These are phyloP conservation scores for Calonectria naviculata DNA, from an alignment of 2,329 filamentous ascomycete genomes.

Conservation along the genomic window DNA sequence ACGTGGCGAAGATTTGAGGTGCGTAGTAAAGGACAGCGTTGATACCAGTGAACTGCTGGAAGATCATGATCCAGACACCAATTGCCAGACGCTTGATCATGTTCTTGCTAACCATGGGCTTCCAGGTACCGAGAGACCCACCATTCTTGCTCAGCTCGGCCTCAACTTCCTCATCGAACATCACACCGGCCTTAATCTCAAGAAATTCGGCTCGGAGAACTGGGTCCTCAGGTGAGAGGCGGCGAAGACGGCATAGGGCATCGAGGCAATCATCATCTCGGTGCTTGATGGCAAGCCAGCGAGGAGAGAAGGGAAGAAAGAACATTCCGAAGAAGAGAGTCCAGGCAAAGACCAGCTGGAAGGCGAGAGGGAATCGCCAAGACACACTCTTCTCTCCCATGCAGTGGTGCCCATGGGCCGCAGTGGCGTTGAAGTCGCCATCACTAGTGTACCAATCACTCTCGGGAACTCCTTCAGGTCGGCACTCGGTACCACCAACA, in stretches of 20 bases:
- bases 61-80: constrained; percentile 1
- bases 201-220: background rate
- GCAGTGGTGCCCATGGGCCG: background rate
- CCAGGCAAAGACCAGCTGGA: background rate
- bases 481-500: background rate
- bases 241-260: background rate
- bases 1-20: background rate
- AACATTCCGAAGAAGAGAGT: background rate
- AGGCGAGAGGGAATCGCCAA: constrained; percentile 2
- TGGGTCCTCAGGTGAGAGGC: background rate
- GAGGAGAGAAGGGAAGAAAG: constrained; percentile 2
- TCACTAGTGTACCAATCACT: background rate
- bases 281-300: background rate
- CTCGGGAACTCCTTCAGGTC: background rate
- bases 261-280: background rate
- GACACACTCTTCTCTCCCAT: background rate
- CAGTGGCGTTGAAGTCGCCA: constrained; percentile 2
- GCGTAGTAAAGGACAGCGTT: constrained; percentile 3
- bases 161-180: constrained; percentile 1
- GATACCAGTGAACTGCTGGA: constrained; percentile 4
- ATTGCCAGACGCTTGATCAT: background rate
- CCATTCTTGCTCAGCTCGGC: background rate
- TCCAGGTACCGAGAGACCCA: background rate
- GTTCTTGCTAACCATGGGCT: constrained; percentile 1
- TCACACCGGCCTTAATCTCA: background rate